These are phyloP conservation scores for Glomus cerebriforme DNA, from an alignment of 192 early-diverging fungal genomes.

Conservation along the genomic window DNA sequence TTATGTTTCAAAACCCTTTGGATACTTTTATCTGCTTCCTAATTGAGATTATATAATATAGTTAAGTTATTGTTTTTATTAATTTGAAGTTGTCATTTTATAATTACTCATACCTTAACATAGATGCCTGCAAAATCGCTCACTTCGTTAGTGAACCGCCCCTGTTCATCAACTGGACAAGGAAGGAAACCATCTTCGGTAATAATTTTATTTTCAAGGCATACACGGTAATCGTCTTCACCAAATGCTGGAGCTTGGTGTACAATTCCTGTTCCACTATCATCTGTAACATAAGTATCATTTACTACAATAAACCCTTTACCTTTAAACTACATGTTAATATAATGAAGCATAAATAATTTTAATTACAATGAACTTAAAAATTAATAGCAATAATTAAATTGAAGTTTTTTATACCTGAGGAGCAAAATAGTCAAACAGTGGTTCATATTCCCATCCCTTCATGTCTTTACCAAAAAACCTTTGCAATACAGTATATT, in stretches of 20 bases:
- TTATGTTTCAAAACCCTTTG: slow-evolving; percentile 85
- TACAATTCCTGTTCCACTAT: slow-evolving; percentile 96
- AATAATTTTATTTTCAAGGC: slow-evolving; percentile 78
- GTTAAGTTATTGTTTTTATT: not conserved
- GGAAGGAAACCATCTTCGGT: slow-evolving; percentile 82
- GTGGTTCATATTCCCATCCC: slow-evolving; percentile 87
- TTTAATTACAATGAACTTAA: not conserved
- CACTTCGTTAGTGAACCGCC: slow-evolving; percentile 76
- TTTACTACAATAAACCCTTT: slow-evolving; percentile 83
- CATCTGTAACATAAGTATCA: slow-evolving; percentile 92
- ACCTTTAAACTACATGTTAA: slow-evolving; percentile 63
- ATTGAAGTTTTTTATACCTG: not conserved
- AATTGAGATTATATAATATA: not conserved
- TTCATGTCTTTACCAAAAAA: slow-evolving; percentile 78
- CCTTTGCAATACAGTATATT: slow-evolving; percentile 80
- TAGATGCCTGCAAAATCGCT: slow-evolving; percentile 80
- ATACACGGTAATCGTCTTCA: slow-evolving; percentile 98
- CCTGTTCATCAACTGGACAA: slow-evolving; percentile 87
- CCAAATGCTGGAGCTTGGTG: slow-evolving; percentile 98
- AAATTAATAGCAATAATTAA: not conserved
- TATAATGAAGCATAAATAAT: not conserved
- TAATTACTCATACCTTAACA: slow-evolving; percentile 64
- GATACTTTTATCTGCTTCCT: slow-evolving; percentile 95
- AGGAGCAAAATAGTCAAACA: slow-evolving; percentile 82
- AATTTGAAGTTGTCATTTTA: not conserved